These are phyloP conservation scores for Linnemannia exigua DNA, from an alignment of 192 early-diverging fungal genomes.

Conservation along the genomic window DNA sequence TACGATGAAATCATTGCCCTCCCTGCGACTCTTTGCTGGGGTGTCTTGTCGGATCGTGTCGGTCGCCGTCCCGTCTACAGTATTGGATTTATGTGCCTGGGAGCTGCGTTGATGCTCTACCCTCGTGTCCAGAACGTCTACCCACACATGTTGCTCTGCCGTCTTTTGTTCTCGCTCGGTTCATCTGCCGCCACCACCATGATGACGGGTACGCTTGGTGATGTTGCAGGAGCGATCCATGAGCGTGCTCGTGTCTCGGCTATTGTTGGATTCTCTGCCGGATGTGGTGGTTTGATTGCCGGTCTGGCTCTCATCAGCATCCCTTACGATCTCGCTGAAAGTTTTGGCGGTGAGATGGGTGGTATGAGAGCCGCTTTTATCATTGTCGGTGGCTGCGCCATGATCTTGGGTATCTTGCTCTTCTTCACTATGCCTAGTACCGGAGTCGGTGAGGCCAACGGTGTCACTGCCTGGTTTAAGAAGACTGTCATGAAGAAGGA, in stretches of 20 bases:
- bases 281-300: conserved; percentile 71
- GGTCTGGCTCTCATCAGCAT: conserved; percentile 60
- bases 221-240: conserved; percentile 61
- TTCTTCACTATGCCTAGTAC: conserved; percentile 54
- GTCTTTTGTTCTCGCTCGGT: conserved; percentile 79
- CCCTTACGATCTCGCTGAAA: conserved; percentile 43
- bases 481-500: not conserved
- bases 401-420: conserved; percentile 45
- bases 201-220: conserved; percentile 77
- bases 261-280: conserved; percentile 71
- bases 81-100: conserved; percentile 66
- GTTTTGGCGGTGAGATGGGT: conserved; percentile 15
- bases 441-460: not conserved
- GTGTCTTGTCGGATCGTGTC: conserved; percentile 70
- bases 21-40: conserved; percentile 69
- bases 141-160: conserved; percentile 68
- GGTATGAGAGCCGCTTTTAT: conserved; percentile 39
- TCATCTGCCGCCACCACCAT: conserved; percentile 72
- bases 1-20: conserved; percentile 76
- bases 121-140: conserved; percentile 69
- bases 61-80: conserved; percentile 70
- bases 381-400: conserved; percentile 54
- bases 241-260: conserved; percentile 66
- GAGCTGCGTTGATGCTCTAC: conserved; percentile 63
- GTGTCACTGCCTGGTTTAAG: conserved; percentile 3